Percentiles rank a stretch among this genome's conserved stretches.
phyloP scores from a whole-genome alignment of 768 basidiomycete species.

The Naganishia kalamii region DNA sequence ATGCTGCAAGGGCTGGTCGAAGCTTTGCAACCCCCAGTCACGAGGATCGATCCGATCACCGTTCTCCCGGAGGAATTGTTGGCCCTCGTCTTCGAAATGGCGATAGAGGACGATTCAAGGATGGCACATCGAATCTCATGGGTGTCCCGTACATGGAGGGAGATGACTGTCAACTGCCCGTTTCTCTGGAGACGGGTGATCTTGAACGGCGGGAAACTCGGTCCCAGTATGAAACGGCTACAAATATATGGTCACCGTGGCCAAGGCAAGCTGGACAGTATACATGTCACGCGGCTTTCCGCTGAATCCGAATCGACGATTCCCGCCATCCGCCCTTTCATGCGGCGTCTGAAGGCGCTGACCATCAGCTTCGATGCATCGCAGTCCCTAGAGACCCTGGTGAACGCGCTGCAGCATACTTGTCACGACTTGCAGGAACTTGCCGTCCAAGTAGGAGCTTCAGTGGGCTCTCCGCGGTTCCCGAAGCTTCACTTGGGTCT shows the following conservation, averaged over 20 bases:
- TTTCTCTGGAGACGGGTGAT: background rate
- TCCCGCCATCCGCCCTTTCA: background rate
- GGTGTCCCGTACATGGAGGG: slow-evolving; percentile 6
- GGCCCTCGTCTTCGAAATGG: slow-evolving; percentile 6
- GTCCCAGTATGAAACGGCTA: background rate
- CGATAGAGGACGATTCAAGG: slow-evolving; percentile 2
- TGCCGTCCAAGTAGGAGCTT: background rate
- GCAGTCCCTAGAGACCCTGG: background rate
- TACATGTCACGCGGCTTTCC: background rate
- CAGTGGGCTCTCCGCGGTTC: background rate
- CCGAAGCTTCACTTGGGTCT: background rate
- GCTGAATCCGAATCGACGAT: background rate
- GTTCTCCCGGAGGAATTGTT: slow-evolving; percentile 7
- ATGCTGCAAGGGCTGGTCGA: background rate
- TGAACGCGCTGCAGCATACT: background rate
- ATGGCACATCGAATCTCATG: slow-evolving; percentile 3
- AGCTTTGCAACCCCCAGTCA: background rate
- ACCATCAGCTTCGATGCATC: background rate
- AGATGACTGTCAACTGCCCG: slow-evolving; percentile 12
- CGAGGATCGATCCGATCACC: background rate
- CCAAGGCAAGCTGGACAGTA: background rate
- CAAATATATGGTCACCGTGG: slow-evolving; percentile 1
- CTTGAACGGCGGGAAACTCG: background rate
- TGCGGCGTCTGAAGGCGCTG: background rate
- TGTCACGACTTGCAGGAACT: background rate